Base-by-base conservation (phyloP, 2,329 filamentous ascomycete species). In the Leptosphaerulina australis region DNA sequence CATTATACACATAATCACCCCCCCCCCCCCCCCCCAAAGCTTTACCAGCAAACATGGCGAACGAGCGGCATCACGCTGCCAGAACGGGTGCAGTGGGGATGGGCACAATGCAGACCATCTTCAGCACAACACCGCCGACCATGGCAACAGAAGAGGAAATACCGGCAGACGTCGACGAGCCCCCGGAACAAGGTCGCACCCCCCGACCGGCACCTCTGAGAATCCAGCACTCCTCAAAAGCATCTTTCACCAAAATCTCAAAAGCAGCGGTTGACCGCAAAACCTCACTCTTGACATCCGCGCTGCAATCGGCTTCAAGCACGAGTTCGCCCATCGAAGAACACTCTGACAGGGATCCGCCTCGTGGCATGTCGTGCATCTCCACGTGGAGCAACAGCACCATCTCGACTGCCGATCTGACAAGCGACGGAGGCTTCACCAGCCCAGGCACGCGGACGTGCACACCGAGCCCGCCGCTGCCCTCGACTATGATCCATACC, bases 381-480 rank as follows among this genome's bases (percentile, higher is more conserved):
- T 93, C 88, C 53, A 86, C 88, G 63, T 88, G 86, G 70, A 95
- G 90, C 78, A 93, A 87, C 67, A 78, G 85, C 60, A 96, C 91
- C 75, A 76, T 88, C 52, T 96, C 92, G 1, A 95, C 91, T 3
- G 89, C 89, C 28, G 93, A 97, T 59, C 80, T 97, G 49, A 97
- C 91, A n/a, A 97, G 92, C 73, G 94, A 97, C 66, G 94, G 90
- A 50, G 92, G 90, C 51, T 77, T 95, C 51, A 96, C 92, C 14
- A 97, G 91, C 65, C 91, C 93, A 31, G 88, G 74, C 22, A 74
- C 90, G n/a, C 82, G 91, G 47, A 90, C 90, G 26, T 91, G 85
- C 70, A 93, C 91, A 0, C 91, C 92, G 0, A 97, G 93, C 67
- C 93, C 94, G 14, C 91, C 91, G n/a, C 79, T 87, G 2, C 85